Evolutionary conservation across 306 rosid genomes (phyloP), one percentile per base, ranked within the genome.

Genomic region (Lupinus albus): DNA sequence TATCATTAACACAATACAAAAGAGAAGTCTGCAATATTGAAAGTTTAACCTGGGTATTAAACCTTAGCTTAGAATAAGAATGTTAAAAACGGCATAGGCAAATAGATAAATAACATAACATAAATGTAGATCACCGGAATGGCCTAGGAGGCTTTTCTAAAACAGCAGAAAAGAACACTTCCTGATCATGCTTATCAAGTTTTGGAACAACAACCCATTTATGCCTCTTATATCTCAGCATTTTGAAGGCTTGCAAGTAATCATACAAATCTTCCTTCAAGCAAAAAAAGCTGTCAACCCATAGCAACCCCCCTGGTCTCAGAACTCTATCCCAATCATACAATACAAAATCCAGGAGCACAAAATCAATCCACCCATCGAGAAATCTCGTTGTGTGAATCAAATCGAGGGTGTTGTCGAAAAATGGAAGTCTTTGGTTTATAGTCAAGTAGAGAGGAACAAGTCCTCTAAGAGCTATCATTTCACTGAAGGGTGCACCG

Each of bases 281-380:
- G 67, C 93, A 86, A 47, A 89, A 89, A 82, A 86, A 87, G 62
- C 89, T 81, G 17, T 87, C 96, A 74, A 89, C 80, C 96, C 96
- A 89, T 15, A 89, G 65, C 76, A 89, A 70, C 15, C 96, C 93
- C 4, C 96, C 91, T 5, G 96, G 96, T 73, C 91, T 86, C 67
- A 89, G 20, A 73, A 83, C 91, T 59, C 91, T 84, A 47, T 87
- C 93, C 93, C 93, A 87, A 54, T 89, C 96, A 71, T 71, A 84
- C 82, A 89, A 30, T 7, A 89, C 69, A 63, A 89, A 89, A 33
- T 89, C 96, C 59, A 89, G 78, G 15, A 89, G 81, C 74, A 89
- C 81, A 35, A 79, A 64, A 64, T 89, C 96, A 56, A 84, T 85
- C 93, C 96, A 89, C 11, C 93, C 96, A 48, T 89, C 96, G 0